Evolutionary conservation across 768 basidiomycete genomes (phyloP).

Genomic region (Xanthoconium stramineum): DNA sequence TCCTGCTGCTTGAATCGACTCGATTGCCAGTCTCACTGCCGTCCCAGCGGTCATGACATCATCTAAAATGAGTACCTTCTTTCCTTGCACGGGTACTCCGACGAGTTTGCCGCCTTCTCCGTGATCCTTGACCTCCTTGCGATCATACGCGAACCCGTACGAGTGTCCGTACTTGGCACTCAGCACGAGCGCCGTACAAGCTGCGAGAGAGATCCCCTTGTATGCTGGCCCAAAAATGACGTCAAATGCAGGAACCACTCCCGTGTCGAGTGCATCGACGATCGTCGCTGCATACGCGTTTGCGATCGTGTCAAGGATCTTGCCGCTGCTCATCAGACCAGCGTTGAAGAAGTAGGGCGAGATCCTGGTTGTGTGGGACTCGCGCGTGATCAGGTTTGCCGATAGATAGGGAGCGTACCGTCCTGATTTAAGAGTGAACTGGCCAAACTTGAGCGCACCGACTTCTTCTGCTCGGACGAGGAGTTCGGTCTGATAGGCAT

Average conservation of each 20-base stretch:
- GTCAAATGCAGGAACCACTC: slow-evolving; percentile 52
- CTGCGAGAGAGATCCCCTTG: slow-evolving; percentile 94
- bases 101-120: slow-evolving; percentile 94
- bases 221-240: slow-evolving; percentile 96
- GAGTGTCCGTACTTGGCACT: slow-evolving; percentile 58
- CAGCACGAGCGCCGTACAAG: slow-evolving; percentile 75
- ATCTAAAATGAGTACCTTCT: slow-evolving; percentile 85
- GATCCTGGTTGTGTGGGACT: slow-evolving; percentile 39
- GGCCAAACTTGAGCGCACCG: slow-evolving; percentile 84
- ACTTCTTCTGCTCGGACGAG: slow-evolving; percentile 66
- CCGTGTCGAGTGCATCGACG: slow-evolving; percentile 39
- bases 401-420: slow-evolving; percentile 51
- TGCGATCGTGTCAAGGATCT: slow-evolving; percentile 73
- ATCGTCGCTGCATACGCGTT: slow-evolving; percentile 84
- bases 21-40: slow-evolving; percentile 81
- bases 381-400: background rate
- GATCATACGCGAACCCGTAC: slow-evolving; percentile 86
- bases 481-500: slow-evolving; percentile 58
- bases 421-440: slow-evolving; percentile 93
- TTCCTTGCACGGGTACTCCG: slow-evolving; percentile 77
- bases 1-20: slow-evolving; percentile 61
- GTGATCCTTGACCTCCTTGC: slow-evolving; percentile 95
- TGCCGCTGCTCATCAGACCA: slow-evolving; percentile 79
- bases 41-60: slow-evolving; percentile 95
- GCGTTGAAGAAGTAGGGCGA: slow-evolving; percentile 99